Evolutionary conservation across 805 yeast species (phyloP).

Genomic region (Kazachstania martiniae): DNA sequence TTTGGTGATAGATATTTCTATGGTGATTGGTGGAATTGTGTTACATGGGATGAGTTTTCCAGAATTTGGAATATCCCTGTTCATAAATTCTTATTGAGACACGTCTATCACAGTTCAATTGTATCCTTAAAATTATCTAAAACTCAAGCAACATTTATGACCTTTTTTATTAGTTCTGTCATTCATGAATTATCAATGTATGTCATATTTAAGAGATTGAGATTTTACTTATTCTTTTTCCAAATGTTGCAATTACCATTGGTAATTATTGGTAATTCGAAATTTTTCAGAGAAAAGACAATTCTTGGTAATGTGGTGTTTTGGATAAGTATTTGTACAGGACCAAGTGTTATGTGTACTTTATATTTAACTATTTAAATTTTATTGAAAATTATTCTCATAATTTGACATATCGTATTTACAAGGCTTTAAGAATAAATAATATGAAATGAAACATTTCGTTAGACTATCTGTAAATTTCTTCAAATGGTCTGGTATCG

Average conservation of each 20-base stretch:
- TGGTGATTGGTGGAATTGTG: slow-evolving; percentile 96
- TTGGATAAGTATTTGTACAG: slow-evolving; percentile 85
- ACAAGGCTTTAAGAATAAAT: background rate
- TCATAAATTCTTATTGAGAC: slow-evolving; percentile 78
- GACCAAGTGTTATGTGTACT: slow-evolving; percentile 83
- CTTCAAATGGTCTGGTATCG: slow-evolving; percentile 93
- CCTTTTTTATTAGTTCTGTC: slow-evolving; percentile 68
- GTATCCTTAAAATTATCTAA: slow-evolving; percentile 61
- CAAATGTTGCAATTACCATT: slow-evolving; percentile 89
- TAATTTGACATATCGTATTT: background rate
- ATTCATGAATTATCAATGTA: slow-evolving; percentile 92
- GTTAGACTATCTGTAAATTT: slow-evolving; percentile 59
- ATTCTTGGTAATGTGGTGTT: slow-evolving; percentile 71
- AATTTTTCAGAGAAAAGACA: slow-evolving; percentile 42
- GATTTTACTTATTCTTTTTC: slow-evolving; percentile 69
- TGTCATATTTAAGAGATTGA: slow-evolving; percentile 67
- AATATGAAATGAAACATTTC: background rate
- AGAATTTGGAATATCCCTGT: slow-evolving; percentile 94
- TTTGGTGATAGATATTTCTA: slow-evolving; percentile 91
- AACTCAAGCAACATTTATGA: slow-evolving; percentile 58
- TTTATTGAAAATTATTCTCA: background rate
- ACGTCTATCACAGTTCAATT: slow-evolving; percentile 86
- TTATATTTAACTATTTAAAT: slow-evolving; percentile 49
- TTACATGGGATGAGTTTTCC: slow-evolving; percentile 87
- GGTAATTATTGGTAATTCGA: slow-evolving; percentile 39